A percentile compares a stretch with the other conserved stretches of the same genome.
These are phyloP conservation scores for Sequoia sempervirens DNA, from an alignment of 75 land plant genomes.

Conservation along the genomic window DNA sequence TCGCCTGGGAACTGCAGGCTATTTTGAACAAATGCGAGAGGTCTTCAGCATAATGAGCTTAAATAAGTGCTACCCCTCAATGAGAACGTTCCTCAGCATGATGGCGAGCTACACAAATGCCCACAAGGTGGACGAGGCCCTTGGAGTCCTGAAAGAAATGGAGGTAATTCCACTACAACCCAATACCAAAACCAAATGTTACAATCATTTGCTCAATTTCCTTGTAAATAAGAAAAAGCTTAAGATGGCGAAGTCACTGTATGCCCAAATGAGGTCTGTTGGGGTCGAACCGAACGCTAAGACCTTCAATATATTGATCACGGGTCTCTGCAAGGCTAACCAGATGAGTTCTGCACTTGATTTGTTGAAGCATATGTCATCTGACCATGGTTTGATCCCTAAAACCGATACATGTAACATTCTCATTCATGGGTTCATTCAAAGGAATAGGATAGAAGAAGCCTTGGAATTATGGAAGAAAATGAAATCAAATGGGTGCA, in stretches of 20 bases:
- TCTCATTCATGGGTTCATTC: slow-evolving; percentile 49
- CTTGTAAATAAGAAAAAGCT: slow-evolving; percentile 57
- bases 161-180: slow-evolving; percentile 26
- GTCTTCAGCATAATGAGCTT: slow-evolving; percentile 32
- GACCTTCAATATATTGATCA: slow-evolving; percentile 65
- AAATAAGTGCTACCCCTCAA: slow-evolving; percentile 4
- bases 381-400: slow-evolving; percentile 35
- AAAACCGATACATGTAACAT: slow-evolving; percentile 56
- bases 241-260: slow-evolving; percentile 39
- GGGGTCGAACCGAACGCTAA: slow-evolving; percentile 42
- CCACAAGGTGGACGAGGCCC: slow-evolving; percentile 37
- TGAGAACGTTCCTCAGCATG: slow-evolving; percentile 38
- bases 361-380: slow-evolving; percentile 61
- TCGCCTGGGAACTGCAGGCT: slow-evolving; percentile 42
- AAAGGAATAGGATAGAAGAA: slow-evolving; percentile 42
- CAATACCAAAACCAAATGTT: slow-evolving; percentile 17
- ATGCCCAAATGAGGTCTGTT: slow-evolving; percentile 29
- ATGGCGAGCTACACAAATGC: slow-evolving; percentile 35
- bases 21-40: slow-evolving; percentile 33
- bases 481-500: slow-evolving; percentile 38
- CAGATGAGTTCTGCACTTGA: slow-evolving; percentile 44
- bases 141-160: slow-evolving; percentile 30
- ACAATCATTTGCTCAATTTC: slow-evolving; percentile 38
- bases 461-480: slow-evolving; percentile 43
- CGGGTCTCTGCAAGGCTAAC: slow-evolving; percentile 53